Evolutionary conservation across 179 eudicot species (phyloP).

Genomic region (Sideroxylon spinosum): DNA sequence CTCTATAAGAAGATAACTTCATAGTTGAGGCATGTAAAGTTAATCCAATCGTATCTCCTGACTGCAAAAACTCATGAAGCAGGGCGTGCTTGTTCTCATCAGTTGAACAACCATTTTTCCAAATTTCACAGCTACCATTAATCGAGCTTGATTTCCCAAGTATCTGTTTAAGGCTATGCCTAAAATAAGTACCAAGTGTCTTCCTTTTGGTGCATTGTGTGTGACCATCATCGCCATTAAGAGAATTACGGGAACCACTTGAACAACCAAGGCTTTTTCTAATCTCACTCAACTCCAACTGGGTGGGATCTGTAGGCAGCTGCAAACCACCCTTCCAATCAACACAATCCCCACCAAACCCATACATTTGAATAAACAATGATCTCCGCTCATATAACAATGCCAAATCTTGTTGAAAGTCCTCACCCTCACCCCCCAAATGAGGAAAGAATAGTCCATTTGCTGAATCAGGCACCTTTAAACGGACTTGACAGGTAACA

Average conservation of each 20-base stretch:
- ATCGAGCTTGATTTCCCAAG: conserved; percentile 47
- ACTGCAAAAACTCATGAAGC: conserved; percentile 57
- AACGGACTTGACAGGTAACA: conserved; percentile 51
- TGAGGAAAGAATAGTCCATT: conserved; percentile 45
- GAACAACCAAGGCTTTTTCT: conserved; percentile 48
- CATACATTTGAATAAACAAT: conserved; percentile 43
- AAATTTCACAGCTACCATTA: conserved; percentile 32
- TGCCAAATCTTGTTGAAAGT: conserved; percentile 26
- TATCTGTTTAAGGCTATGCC: conserved; percentile 45
- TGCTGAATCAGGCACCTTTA: conserved; percentile 34
- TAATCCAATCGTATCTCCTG: conserved; percentile 66
- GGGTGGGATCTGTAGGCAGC: conserved; percentile 32
- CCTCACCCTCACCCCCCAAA: conserved; percentile 33
- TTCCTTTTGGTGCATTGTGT: conserved; percentile 41
- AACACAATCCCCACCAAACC: conserved; percentile 30
- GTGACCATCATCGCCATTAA: conserved; percentile 35
- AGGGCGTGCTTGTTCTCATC: conserved; percentile 54
- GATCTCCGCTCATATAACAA: conserved; percentile 43
- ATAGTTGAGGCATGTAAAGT: conserved; percentile 56
- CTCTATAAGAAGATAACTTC: conserved; percentile 62
- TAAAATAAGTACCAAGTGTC: conserved; percentile 22
- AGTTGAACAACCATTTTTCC: conserved; percentile 36
- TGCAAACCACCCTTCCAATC: conserved; percentile 27
- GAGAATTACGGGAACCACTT: conserved; percentile 37
- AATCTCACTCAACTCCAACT: conserved; percentile 45